Percentiles rank a stretch among this genome's conserved stretches.
These are phyloP conservation scores for Forsythia suspensa DNA, from an alignment of 257 asterid genomes.

Conservation along the genomic window DNA sequence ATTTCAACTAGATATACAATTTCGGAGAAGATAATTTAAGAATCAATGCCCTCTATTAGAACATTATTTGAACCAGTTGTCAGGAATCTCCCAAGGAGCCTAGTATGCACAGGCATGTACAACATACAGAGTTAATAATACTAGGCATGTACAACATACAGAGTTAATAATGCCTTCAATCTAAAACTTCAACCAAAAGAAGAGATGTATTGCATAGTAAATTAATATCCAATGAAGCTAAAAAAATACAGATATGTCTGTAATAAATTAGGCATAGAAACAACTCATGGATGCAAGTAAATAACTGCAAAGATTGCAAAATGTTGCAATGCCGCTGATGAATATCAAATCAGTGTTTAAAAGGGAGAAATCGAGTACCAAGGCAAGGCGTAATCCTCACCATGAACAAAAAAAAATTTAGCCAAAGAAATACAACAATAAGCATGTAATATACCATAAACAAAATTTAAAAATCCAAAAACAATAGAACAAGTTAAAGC, in stretches of 20 bases:
- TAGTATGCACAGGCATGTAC: background rate
- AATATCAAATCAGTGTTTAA: background rate
- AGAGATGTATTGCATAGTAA: background rate
- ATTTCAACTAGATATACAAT: background rate
- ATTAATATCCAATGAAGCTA: background rate
- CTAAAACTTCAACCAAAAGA: background rate
- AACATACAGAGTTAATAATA: background rate
- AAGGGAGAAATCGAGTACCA: no score
- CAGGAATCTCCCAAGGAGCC: background rate
- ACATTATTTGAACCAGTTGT: background rate
- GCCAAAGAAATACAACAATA: no score
- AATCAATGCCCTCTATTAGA: background rate
- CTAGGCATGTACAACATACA: background rate
- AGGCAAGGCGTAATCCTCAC: no score
- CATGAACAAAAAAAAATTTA: no score
- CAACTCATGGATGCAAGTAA: background rate
- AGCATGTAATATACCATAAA: no score
- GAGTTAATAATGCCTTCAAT: background rate
- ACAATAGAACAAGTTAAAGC: no score
- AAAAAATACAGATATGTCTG: background rate
- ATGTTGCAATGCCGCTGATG: background rate
- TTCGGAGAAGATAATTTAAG: background rate
- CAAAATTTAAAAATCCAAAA: no score
- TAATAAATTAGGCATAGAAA: background rate
- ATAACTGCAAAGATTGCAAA: no score